Conservation (phyloP, 1,284 basidiomycete genomes). For the Ustilago crameri region DNA sequence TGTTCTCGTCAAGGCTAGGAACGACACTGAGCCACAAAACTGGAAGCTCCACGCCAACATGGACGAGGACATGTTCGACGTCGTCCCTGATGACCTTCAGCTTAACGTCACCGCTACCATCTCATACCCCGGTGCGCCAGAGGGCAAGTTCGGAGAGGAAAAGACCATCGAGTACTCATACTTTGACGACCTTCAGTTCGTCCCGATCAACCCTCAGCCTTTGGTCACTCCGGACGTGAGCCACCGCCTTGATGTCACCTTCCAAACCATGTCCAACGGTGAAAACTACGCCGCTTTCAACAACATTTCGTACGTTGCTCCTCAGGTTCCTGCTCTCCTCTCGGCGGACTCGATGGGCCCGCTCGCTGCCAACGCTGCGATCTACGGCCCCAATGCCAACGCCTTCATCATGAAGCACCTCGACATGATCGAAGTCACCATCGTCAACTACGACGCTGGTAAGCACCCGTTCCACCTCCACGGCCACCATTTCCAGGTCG, state of each 20-base stretch:
- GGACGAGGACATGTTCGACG: constrained; percentile 73
- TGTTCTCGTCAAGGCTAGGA: constrained; percentile 73
- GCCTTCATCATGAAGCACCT: constrained; percentile 68
- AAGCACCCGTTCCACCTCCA: constrained; percentile 44
- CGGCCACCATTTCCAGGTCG: constrained; percentile 59
- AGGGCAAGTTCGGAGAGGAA: constrained; percentile 29
- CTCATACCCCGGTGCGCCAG: constrained; percentile 43
- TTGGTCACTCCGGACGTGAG: constrained; percentile 68
- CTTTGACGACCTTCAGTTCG: constrained; percentile 70
- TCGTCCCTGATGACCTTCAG: constrained; percentile 55
- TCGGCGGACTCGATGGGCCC: constrained; percentile 44
- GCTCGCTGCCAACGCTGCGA: constrained; percentile 67
- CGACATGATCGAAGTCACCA: constrained; percentile 52
- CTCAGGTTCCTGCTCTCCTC: constrained; percentile 57
- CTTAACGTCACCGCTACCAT: constrained; percentile 63
- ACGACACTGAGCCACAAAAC: constrained; percentile 79
- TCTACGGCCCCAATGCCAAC: constrained; percentile 48
- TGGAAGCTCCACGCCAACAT: constrained; percentile 91
- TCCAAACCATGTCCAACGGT: constrained; percentile 70
- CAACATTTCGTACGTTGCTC: constrained; percentile 72
- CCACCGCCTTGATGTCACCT: constrained; percentile 69
- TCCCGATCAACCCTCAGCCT: constrained; percentile 66
- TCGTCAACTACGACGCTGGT: constrained; percentile 68
- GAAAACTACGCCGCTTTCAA: constrained; percentile 69
- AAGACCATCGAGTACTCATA: constrained; percentile 57